Conservation (phyloP, 192 early-diverging fungal genomes). For the Coemansia sp. region DNA sequence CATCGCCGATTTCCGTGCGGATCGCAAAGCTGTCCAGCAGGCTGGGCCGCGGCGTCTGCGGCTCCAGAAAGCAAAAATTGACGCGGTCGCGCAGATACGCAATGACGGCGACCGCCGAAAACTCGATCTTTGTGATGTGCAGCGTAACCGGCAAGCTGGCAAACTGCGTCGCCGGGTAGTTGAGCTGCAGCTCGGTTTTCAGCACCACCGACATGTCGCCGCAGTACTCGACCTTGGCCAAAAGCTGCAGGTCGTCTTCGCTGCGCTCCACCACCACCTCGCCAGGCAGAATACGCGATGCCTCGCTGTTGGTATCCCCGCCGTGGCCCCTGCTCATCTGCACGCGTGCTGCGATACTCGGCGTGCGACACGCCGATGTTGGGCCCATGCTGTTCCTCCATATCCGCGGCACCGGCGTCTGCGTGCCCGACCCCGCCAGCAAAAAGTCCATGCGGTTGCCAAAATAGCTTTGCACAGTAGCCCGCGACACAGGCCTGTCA, state of each 20-base stretch:
- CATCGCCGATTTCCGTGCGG: constrained; percentile 49
- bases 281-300: constrained; percentile 4
- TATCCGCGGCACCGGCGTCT: constrained; percentile 20
- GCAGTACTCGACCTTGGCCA: constrained; percentile 64
- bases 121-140: constrained; percentile 69
- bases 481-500: constrained; percentile 25
- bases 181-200: constrained; percentile 68
- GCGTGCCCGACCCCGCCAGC: constrained; percentile 17
- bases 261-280: constrained; percentile 22
- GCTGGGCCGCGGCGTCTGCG: constrained; percentile 31
- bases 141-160: constrained; percentile 73
- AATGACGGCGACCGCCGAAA: constrained; percentile 69
- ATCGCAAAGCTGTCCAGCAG: constrained; percentile 39
- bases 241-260: constrained; percentile 68
- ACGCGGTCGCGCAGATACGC: constrained; percentile 67
- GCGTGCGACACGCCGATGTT: not conserved
- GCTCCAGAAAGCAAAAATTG: constrained; percentile 74
- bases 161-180: constrained; percentile 76
- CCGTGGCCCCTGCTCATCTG: not conserved
- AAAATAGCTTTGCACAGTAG: constrained; percentile 23
- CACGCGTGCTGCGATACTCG: not conserved
- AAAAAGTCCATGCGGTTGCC: constrained; percentile 10
- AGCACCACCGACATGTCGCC: constrained; percentile 76
- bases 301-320: not conserved
- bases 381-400: constrained; percentile 3